Evolutionary conservation across 371 early-diverging fungal genomes (phyloP), one percentile per base, ranked within the genome.

Genomic region (Rhizopus stolonifer): DNA sequence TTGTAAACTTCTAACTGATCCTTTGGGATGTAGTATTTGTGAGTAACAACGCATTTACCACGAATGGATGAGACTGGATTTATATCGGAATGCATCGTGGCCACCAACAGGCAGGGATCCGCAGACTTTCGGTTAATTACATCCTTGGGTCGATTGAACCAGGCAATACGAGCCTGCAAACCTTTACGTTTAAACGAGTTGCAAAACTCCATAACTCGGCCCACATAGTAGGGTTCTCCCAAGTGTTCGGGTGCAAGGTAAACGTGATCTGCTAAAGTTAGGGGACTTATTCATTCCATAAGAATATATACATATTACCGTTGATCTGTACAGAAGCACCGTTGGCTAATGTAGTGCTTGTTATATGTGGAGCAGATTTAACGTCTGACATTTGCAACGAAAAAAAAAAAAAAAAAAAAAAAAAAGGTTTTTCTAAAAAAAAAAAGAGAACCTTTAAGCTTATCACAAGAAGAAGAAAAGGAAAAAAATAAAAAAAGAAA

Each of bases 21-120:
- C 24, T 67, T 59, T 18, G 72, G 64, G 32, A 93, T 84, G 54
- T 90, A 83, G 33, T 82, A 56, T 10, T 74, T 75, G 56, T 94
- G 94, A 8, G 69, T 67, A 19, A 93, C 87, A 19, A 58, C 62
- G 61, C 94, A 93, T 54, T 87, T 89, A 39, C 91, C 92, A 36
- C 84, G 81, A 61, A 94, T 91, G 50, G 84, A 78, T 7, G 87
- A 77, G 1, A 93, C 73, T n/a, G 92, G 89, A 52, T 91, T 87
- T 60, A 90, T 61, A 59, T 93, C 93, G 13, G 89, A 84, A 70
- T 93, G 87, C 93, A 94, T 93, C 24, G 91, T 89, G 5, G 94
- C 94, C 5, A 92, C 76, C 23, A 94, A 69, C 5, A 88, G 68
- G 4, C 88, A 80, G 26, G 85, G 78, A 74, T 93, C 92, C 49